phyloP scores from a whole-genome alignment of 2,329 filamentous ascomycete genomes.

The Salinomyces thailandicus region DNA sequence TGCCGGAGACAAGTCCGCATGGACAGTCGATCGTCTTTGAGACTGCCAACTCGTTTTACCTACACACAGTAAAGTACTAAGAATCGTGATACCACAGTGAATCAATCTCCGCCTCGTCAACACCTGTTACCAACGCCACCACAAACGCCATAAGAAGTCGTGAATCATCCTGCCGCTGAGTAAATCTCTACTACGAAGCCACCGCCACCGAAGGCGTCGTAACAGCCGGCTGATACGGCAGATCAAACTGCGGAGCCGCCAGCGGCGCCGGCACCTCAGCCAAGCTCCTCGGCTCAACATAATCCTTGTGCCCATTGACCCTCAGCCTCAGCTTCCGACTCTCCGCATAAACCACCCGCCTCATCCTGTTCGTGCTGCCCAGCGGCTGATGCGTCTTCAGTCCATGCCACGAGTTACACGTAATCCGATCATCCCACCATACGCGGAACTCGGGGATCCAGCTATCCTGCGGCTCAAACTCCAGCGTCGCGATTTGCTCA shows the following conservation, averaged over 20 bases:
- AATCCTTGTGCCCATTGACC: slow-evolving; percentile 31
- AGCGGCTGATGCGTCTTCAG: slow-evolving; percentile 30
- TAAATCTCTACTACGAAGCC: too few relatives aligned
- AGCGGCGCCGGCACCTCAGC: slow-evolving; percentile 29
- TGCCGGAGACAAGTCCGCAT: too few relatives aligned
- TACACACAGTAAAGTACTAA: too few relatives aligned
- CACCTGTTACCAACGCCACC: too few relatives aligned
- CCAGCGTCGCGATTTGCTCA: slow-evolving; percentile 25
- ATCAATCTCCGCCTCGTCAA: too few relatives aligned
- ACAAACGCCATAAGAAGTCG: too few relatives aligned
- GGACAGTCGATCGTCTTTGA: too few relatives aligned
- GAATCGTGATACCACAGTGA: too few relatives aligned
- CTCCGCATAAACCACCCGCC: slow-evolving; percentile 33
- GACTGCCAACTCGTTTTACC: too few relatives aligned
- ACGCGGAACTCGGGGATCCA: slow-evolving; percentile 32
- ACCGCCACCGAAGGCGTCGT: slow-evolving; percentile 2
- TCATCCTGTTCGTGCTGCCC: slow-evolving; percentile 32
- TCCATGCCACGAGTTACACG: slow-evolving; percentile 32
- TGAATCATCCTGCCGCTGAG: too few relatives aligned
- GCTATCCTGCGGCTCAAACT: slow-evolving; percentile 31
- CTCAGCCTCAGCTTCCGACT: slow-evolving; percentile 30
- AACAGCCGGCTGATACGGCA: slow-evolving; percentile 8
- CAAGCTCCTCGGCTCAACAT: slow-evolving; percentile 29
- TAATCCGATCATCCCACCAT: slow-evolving; percentile 33
- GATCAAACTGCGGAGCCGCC: slow-evolving; percentile 18